phyloP scores from a whole-genome alignment of 805 yeast genomes.

The Kodamaea lidongshanica region DNA sequence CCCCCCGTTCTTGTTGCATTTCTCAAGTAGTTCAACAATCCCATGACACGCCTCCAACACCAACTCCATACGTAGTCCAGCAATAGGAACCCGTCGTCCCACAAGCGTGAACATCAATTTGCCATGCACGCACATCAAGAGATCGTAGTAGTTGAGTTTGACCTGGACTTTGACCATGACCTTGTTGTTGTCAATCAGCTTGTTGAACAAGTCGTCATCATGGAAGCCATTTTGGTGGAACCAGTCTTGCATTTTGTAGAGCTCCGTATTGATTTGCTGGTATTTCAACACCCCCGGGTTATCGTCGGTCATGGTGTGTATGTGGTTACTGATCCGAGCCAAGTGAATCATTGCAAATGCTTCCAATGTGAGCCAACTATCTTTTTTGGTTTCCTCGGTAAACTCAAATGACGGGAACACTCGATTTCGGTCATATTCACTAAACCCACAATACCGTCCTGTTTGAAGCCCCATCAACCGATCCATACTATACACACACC shows the following conservation, averaged over 20 bases:
- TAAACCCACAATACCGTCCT: conserved; percentile 38
- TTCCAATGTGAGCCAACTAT: conserved; percentile 46
- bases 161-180: conserved; percentile 29
- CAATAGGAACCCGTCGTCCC: conserved; percentile 26
- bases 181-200: conserved; percentile 10
- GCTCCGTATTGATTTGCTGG: conserved; percentile 28
- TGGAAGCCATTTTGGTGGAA: conserved; percentile 29
- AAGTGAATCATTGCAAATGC: conserved; percentile 42
- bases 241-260: conserved; percentile 27
- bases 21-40: conserved; percentile 23
- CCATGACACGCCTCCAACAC: conserved; percentile 27
- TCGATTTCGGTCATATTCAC: conserved; percentile 32
- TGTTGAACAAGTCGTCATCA: conserved; percentile 16
- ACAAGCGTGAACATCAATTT: conserved; percentile 25
- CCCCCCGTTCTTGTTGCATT: conserved; percentile 21
- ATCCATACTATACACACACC: conserved; percentile 51
- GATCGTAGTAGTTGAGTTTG: conserved; percentile 34
- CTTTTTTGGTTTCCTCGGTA: conserved; percentile 25
- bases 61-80: conserved; percentile 26
- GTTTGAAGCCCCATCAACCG: conserved; percentile 46
- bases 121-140: conserved; percentile 32
- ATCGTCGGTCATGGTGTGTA: conserved; percentile 26
- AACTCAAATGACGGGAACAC: conserved; percentile 26
- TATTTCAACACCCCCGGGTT: conserved; percentile 21
- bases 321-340: conserved; percentile 32